These are phyloP conservation scores for Phytophthora fragariaefolia DNA, from an alignment of 352 stramenopile species.

Conservation along the genomic window DNA sequence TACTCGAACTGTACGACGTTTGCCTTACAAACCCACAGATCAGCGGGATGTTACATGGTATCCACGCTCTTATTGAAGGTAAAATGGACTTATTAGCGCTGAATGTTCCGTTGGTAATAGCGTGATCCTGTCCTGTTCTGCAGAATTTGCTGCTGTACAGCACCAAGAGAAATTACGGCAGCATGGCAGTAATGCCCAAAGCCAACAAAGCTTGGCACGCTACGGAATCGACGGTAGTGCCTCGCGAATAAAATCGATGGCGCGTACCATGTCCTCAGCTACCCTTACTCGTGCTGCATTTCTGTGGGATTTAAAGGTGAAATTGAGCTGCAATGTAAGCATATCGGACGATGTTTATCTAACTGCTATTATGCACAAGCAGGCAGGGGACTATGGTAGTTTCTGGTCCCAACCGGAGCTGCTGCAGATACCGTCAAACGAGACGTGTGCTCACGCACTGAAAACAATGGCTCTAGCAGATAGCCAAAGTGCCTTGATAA, in stretches of 20 bases:
- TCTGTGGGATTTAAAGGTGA: constrained; percentile 39
- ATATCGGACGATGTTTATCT: not conserved
- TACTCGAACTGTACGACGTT: constrained; percentile 56
- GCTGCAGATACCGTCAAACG: constrained; percentile 33
- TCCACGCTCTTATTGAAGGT: constrained; percentile 61
- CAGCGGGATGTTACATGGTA: constrained; percentile 59
- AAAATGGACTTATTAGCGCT: not conserved
- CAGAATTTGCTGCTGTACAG: constrained; percentile 19
- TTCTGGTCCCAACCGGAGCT: constrained; percentile 55
- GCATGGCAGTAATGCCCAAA: constrained; percentile 17
- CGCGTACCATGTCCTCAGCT: constrained; percentile 33
- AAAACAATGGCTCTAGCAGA: constrained; percentile 35
- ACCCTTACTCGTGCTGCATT: constrained; percentile 26
- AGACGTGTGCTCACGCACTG: constrained; percentile 43
- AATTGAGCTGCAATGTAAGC: not conserved
- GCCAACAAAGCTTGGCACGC: constrained; percentile 10
- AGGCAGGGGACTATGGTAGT: constrained; percentile 49
- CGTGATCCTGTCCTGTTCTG: not conserved
- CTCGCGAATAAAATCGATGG: constrained; percentile 20
- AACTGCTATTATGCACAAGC: not conserved
- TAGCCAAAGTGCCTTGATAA: constrained; percentile 29
- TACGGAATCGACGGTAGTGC: constrained; percentile 10
- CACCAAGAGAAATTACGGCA: constrained; percentile 25
- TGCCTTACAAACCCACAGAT: constrained; percentile 69
- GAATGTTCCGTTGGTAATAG: not conserved